Base-by-base conservation (phyloP, 1,284 basidiomycete genomes). In the Vanrija pseudolonga region DNA sequence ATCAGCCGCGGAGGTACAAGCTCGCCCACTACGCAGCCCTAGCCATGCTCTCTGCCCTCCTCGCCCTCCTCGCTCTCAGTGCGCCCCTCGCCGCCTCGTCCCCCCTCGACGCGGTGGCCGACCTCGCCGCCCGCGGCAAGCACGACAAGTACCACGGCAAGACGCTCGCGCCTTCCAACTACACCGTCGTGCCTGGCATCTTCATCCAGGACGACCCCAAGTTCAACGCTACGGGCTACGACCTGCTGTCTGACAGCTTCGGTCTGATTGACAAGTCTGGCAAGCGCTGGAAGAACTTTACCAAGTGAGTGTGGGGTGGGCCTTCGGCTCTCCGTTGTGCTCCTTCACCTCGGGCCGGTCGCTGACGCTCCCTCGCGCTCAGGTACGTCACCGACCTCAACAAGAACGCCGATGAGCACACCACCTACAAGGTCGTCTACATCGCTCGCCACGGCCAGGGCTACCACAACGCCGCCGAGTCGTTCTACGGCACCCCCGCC, bases 371-470 rank as follows among this genome's bases (percentile, higher is more conserved):
- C 40, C 53, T 58, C 18, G 45, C 20, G 22, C n/a, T 32, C 22
- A 64, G 60, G 15, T 36, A 56, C 22, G 56, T 73, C 45, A 39
- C 51, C 18, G 23, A 51, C 18, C 55, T 72, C 12, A 68, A 72
- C 51, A 37, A 43, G 0, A 40, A 60, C 3, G 55, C 61, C 2
- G 65, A 66, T 23, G 39, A 50, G 4, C 36, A 53, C 12, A 71
- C 67, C 12, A 36, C 49, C 6, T 70, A 71, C 61, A 72, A 70
- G 55, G 56, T 76, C 15, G 38, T 74, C 19, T 74, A 59, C 55
- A 47, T 72, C 15, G 70, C 68, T 8, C 51, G 74, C 40, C 74
- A 76, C 42, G 73, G 73, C 3, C 57, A 75, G 60, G 74, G 73
- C 2, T 69, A 57, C 26, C 70, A 50, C 38, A 53, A 51, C 40